phyloP scores from a whole-genome alignment of 2,329 filamentous ascomycete genomes.

The Talaromyces sp. region DNA sequence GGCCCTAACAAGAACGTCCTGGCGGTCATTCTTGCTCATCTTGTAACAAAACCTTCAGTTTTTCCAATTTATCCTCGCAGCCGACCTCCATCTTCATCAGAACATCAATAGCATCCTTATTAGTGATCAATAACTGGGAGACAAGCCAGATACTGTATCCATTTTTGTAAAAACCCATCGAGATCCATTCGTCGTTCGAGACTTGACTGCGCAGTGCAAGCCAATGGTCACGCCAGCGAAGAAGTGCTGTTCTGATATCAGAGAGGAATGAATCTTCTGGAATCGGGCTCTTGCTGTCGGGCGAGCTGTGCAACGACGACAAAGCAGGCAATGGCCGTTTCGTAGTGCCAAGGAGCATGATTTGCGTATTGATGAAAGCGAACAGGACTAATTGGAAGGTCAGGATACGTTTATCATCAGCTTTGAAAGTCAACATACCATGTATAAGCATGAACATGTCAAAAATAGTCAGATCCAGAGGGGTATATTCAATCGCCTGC shows the following conservation, averaged over 20 bases:
- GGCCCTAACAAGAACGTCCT: background rate
- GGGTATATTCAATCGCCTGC: constrained; percentile 7
- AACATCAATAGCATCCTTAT: constrained; percentile 47
- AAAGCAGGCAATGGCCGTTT: constrained; percentile 18
- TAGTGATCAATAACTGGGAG: constrained; percentile 45
- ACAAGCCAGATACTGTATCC: constrained; percentile 49
- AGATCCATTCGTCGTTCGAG: constrained; percentile 40
- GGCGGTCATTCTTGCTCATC: constrained; percentile 30
- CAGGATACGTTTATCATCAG: background rate
- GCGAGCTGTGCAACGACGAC: constrained; percentile 6
- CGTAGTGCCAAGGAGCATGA: constrained; percentile 39
- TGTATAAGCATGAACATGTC: constrained; percentile 50
- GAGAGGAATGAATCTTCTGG: constrained; percentile 35
- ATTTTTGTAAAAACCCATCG: constrained; percentile 48
- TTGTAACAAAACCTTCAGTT: constrained; percentile 43
- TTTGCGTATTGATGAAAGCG: constrained; percentile 45
- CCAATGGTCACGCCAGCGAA: constrained; percentile 45
- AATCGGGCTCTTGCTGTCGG: constrained; percentile 15
- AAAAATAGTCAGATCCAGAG: constrained; percentile 35
- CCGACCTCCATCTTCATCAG: constrained; percentile 49
- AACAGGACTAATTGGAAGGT: constrained; percentile 37
- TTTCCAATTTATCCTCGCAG: constrained; percentile 47
- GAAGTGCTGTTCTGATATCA: constrained; percentile 38
- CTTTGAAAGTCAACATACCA: constrained; percentile 27
- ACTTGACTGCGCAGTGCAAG: constrained; percentile 33